Evolutionary conservation across 2,329 filamentous ascomycete species (phyloP).

Genomic region (Pestalotiopsis sp.): DNA sequence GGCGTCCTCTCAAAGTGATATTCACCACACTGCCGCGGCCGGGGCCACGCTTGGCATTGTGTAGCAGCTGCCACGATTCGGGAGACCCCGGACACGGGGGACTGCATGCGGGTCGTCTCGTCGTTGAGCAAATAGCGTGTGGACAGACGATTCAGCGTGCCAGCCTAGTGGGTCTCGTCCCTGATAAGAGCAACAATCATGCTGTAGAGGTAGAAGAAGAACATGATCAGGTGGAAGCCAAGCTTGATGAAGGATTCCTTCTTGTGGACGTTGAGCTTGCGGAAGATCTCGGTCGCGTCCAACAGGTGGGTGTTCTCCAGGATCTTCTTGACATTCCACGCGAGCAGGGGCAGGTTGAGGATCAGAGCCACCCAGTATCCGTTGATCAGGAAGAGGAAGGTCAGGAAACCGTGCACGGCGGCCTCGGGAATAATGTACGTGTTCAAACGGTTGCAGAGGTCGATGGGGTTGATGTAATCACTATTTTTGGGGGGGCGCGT

Average conservation of each 20-base stretch:
- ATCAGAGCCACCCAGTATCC: conserved; percentile 96
- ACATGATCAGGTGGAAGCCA: conserved; percentile 98
- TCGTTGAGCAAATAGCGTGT: neutral
- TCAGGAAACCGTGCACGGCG: conserved; percentile 94
- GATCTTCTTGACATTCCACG: conserved; percentile 98
- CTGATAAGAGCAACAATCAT: conserved; percentile 97
- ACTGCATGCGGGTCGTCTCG: neutral
- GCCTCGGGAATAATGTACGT: conserved; percentile 99
- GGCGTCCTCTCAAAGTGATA: neutral
- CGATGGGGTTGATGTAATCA: conserved; percentile 99
- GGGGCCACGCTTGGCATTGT: neutral
- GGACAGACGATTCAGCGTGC: neutral
- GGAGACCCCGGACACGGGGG: neutral
- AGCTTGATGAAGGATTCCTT: conserved; percentile 99
- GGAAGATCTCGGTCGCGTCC: conserved; percentile 98
- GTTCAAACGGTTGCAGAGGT: conserved; percentile 99
- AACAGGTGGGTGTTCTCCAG: conserved; percentile 95
- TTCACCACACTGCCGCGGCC: neutral
- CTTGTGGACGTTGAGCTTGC: conserved; percentile 98
- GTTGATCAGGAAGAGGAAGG: conserved; percentile 95
- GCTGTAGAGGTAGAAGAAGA: conserved; percentile 99
- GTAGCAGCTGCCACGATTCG: neutral
- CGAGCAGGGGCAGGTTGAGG: conserved; percentile 88
- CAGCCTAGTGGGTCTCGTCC: conserved; percentile 78
- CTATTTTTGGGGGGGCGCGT: conserved; percentile 45